Base-by-base conservation (phyloP, 2,329 filamentous ascomycete species). In the Leptographium flavum region DNA sequence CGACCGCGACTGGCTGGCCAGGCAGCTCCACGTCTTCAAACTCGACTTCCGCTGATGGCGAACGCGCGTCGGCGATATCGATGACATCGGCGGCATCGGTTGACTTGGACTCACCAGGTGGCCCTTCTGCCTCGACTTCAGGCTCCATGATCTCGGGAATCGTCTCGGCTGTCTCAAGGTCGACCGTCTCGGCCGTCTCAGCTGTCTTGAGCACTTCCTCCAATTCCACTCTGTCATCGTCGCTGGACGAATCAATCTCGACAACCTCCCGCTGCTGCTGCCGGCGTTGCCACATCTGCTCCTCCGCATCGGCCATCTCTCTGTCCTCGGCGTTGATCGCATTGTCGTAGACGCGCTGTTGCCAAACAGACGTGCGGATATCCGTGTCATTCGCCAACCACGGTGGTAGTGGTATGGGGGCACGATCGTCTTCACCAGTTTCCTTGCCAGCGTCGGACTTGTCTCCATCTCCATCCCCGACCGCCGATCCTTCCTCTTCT, bases 311-410 rank as follows among this genome's bases (percentile, higher is more conserved):
- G 0, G 76, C 71, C 46, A 69, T 66, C 42, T 74, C 68, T 23
- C 71, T 63, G 53, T 83, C 75, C 47, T 81, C 73, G 19, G 80
- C 79, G 46, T 81, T 77, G 46, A 83, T 76, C 46, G 76, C 71
- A 19, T 64, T 62, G 41, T 81, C 74, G 40, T 60, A 68, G 54
- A 64, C 73, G 51, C 63, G 71, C 61, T 78, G 74, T 46, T 75
- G 71, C 53, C 72, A 74, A 49, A 79, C 61, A 23, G 72, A 70
- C 42, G 80, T 71, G 49, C 81, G 70, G 28, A 88, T 77, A 47
- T 87, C 83, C 2, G 71, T 69, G 6, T 77, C 63, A 49, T 78
- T 73, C 3, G 66, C 63, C 55, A 92, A 73, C 85, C 85, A 92
- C 1, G 85, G 85, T 1, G 85, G 85, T 8, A 90, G 57, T 0